These are phyloP conservation scores for Salix brachista DNA, from an alignment of 345 rosid species.

Conservation along the genomic window DNA sequence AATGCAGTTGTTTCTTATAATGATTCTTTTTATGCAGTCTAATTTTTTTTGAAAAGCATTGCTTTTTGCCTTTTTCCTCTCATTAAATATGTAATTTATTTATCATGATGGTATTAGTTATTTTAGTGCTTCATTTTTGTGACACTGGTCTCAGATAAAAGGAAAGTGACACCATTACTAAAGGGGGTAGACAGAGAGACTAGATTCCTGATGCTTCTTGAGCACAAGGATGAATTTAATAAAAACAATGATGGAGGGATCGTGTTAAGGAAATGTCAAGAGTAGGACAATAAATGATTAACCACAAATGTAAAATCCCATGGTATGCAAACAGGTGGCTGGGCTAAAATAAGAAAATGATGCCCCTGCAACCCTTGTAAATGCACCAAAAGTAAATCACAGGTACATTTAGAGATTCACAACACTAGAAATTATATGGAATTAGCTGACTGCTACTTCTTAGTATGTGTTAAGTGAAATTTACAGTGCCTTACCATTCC, in stretches of 20 bases:
- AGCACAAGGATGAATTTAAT: neutral
- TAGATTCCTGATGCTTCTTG: neutral
- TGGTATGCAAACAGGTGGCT: neutral
- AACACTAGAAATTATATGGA: neutral
- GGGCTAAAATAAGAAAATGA: neutral
- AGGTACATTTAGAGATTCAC: neutral
- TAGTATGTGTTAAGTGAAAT: neutral
- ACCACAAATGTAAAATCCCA: neutral
- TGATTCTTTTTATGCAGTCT: neutral
- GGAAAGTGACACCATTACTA: neutral
- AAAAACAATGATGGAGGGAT: neutral
- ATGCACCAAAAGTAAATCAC: neutral
- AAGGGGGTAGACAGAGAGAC: neutral
- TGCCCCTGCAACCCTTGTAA: neutral
- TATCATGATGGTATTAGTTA: neutral
- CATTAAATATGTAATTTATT: no score
- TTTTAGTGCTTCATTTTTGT: neutral
- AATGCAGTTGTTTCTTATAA: neutral
- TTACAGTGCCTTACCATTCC: conserved; percentile 51
- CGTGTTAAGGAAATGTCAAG: neutral
- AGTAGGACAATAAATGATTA: neutral
- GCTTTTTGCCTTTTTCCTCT: no score
- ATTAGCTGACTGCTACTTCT: neutral
- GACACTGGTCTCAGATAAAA: neutral
- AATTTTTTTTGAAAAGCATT: no score